phyloP scores from a whole-genome alignment of 2,329 filamentous ascomycete species.

The Ophiocordyceps camponoti-saundersi region DNA sequence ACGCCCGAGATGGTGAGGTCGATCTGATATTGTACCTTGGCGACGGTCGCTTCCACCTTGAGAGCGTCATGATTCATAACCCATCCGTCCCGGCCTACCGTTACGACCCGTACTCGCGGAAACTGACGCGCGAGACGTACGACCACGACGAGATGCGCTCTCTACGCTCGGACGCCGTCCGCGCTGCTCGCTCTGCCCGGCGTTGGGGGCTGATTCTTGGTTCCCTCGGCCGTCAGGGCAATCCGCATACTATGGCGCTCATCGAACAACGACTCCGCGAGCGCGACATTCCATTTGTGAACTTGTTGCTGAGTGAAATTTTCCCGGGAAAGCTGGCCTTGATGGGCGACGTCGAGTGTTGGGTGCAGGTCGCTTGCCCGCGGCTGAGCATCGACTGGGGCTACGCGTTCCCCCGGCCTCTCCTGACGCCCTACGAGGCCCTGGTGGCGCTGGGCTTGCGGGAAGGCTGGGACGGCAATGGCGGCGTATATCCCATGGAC shows the following conservation, averaged over 20 bases:
- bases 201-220: constrained; percentile 96
- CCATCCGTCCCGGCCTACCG: constrained; percentile 78
- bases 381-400: constrained; percentile 96
- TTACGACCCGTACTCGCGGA: constrained; percentile 91
- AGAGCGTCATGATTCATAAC: constrained; percentile 99
- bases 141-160: constrained; percentile 81
- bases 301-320: constrained; percentile 81
- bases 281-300: constrained; percentile 63
- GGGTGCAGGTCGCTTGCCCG: constrained; percentile 98
- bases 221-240: constrained; percentile 82
- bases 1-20: constrained; percentile 34
- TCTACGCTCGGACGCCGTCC: constrained; percentile 61
- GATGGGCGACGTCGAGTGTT: constrained; percentile 90
- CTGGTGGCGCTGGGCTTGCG: constrained; percentile 70
- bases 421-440: constrained; percentile 90
- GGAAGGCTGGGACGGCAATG: constrained; percentile 48
- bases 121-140: constrained; percentile 81
- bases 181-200: constrained; percentile 53
- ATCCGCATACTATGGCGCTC: constrained; percentile 76
- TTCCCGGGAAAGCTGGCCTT: constrained; percentile 89
- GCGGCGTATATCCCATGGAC: constrained; percentile 85
- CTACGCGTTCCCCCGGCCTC: constrained; percentile 77
- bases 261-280: constrained; percentile 64
- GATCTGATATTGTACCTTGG: constrained; percentile 79
- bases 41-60: constrained; percentile 87